phyloP scores from a whole-genome alignment of 1,139 yeast genomes.

The Fermentozyma sake region DNA sequence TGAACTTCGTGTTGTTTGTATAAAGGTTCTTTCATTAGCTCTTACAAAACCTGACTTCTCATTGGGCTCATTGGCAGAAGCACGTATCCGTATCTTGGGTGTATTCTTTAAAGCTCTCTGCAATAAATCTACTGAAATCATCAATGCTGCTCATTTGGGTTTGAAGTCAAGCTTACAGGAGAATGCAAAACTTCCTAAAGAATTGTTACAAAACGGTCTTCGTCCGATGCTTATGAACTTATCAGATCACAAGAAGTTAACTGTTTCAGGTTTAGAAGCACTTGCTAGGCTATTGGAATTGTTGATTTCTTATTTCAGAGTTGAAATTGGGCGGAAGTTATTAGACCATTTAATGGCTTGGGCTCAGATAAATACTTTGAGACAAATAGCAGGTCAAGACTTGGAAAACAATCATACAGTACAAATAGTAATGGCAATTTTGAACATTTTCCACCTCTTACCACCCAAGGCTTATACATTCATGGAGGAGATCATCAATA shows the following conservation, averaged over 20 bases:
- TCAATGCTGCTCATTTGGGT: slow-evolving; percentile 91
- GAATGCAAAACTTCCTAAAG: slow-evolving; percentile 88
- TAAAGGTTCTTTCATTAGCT: slow-evolving; percentile 76
- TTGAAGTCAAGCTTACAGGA: slow-evolving; percentile 79
- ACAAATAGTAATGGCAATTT: slow-evolving; percentile 82
- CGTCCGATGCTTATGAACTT: slow-evolving; percentile 94
- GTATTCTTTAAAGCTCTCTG: slow-evolving; percentile 93
- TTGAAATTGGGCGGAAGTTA: slow-evolving; percentile 90
- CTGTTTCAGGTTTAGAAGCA: slow-evolving; percentile 89
- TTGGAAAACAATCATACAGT: slow-evolving; percentile 77
- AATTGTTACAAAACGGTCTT: slow-evolving; percentile 84
- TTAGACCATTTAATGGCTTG: slow-evolving; percentile 93
- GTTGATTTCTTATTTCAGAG: slow-evolving; percentile 88
- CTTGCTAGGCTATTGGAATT: slow-evolving; percentile 81
- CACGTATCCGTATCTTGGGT: slow-evolving; percentile 80
- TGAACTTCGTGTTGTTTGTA: slow-evolving; percentile 85
- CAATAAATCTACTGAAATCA: slow-evolving; percentile 79
- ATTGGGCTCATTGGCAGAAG: slow-evolving; percentile 73
- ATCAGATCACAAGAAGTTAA: slow-evolving; percentile 86
- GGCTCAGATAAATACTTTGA: slow-evolving; percentile 82
- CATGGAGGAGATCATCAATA: slow-evolving; percentile 78
- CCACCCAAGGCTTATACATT: slow-evolving; percentile 93
- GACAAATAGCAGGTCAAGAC: slow-evolving; percentile 67
- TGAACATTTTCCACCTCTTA: slow-evolving; percentile 84
- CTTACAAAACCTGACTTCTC: slow-evolving; percentile 77